These are phyloP conservation scores for Turnera subulata DNA, from an alignment of 345 rosid species.

Conservation along the genomic window DNA sequence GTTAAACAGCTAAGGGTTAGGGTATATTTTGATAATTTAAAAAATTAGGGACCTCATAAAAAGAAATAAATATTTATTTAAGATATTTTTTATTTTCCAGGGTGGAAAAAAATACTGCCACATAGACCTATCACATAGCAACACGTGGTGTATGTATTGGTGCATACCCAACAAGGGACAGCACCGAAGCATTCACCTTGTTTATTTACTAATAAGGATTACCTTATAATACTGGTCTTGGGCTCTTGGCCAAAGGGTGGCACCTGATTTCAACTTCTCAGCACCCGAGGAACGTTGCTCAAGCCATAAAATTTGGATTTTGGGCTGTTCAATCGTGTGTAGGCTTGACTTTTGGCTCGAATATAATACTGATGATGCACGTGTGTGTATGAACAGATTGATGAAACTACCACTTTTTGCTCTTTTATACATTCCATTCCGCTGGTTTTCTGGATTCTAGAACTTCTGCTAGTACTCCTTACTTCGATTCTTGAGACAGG, in stretches of 20 bases:
- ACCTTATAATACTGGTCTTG: no score
- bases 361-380: not conserved
- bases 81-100: no score
- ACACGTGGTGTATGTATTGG: no score
- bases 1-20: no score
- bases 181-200: no score
- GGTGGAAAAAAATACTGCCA: no score
- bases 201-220: no score
- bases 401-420: slow-evolving; percentile 16
- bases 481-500: slow-evolving; percentile 25
- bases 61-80: no score
- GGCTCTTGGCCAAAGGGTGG: slow-evolving; percentile 19
- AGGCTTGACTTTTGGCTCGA: slow-evolving; percentile 45
- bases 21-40: no score
- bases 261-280: slow-evolving; percentile 27
- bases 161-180: no score
- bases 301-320: slow-evolving; percentile 40
- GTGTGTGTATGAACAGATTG: slow-evolving; percentile 8
- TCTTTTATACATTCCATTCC: slow-evolving; percentile 3
- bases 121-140: no score
- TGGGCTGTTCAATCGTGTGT: slow-evolving; percentile 34
- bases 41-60: no score
- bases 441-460: slow-evolving; percentile 28
- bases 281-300: slow-evolving; percentile 44
- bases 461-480: slow-evolving; percentile 5